Percentiles rank a stretch among this genome's conserved stretches.
Evolutionary conservation across 352 stramenopile genomes (phyloP).

Genomic region (Phytopythium ostracodes): DNA sequence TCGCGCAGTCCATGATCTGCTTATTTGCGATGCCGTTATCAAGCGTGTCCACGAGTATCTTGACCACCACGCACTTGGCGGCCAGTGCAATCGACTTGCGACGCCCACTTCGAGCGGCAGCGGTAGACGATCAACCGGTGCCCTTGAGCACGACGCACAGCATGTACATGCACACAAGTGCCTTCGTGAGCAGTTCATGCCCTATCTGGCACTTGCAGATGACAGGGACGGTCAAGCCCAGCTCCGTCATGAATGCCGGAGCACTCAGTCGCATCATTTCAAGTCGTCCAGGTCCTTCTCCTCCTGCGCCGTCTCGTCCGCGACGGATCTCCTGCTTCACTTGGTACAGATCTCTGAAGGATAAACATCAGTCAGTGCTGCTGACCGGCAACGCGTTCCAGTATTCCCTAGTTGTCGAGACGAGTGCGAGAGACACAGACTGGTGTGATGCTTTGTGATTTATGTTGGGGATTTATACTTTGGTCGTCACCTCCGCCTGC

Average conservation of each 20-base stretch:
- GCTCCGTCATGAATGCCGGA: constrained; percentile 60
- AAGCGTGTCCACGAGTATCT: constrained; percentile 60
- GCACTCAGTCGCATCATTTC: constrained; percentile 73
- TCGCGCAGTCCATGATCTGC: constrained; percentile 60
- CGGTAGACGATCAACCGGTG: constrained; percentile 1
- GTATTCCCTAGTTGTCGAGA: neutral
- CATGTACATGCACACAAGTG: constrained; percentile 87
- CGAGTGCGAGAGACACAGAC: neutral
- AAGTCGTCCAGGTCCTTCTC: constrained; percentile 89
- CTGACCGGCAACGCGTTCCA: too few species aligned
- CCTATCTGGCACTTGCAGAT: constrained; percentile 92
- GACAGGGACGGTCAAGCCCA: constrained; percentile 38
- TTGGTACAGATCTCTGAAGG: neutral
- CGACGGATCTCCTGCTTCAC: too few species aligned
- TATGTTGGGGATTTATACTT: neutral
- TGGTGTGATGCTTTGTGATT: neutral
- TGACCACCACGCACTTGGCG: constrained; percentile 71
- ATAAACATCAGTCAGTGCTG: neutral
- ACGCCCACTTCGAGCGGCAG: constrained; percentile 14
- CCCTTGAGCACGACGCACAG: constrained; percentile 71
- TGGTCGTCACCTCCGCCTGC: too few species aligned
- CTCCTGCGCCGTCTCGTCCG: constrained; percentile 87
- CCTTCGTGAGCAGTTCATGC: constrained; percentile 81
- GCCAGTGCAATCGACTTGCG: constrained; percentile 51
- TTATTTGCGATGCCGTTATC: constrained; percentile 70